Evolutionary conservation across 1,284 basidiomycete species (phyloP).

Genomic region (Bothia castanella): DNA sequence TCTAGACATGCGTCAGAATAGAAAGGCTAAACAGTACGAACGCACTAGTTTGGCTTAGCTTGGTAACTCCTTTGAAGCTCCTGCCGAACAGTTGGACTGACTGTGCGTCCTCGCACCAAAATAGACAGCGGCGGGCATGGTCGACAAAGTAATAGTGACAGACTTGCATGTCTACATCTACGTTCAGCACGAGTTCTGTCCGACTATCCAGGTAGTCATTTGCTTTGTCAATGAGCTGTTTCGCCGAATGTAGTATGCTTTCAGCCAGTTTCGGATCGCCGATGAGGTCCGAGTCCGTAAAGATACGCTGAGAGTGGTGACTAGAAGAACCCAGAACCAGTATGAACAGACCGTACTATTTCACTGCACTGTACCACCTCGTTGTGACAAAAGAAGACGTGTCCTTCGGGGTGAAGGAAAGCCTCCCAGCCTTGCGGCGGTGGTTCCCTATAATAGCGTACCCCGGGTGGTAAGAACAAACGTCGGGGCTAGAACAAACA

Average conservation of each 20-base stretch:
- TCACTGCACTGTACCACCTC: not conserved
- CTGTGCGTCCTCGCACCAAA: not conserved
- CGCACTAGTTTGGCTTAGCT: not conserved
- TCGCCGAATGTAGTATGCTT: not conserved
- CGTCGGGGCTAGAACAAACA: too few relatives aligned
- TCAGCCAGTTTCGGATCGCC: not conserved
- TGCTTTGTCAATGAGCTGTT: not conserved
- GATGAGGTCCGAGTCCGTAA: constrained; percentile 17
- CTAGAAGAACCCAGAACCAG: not conserved
- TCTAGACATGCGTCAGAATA: constrained; percentile 12
- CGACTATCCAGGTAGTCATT: constrained; percentile 6
- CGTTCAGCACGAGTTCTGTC: constrained; percentile 19
- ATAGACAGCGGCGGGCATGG: not conserved
- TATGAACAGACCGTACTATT: not conserved
- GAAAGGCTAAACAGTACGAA: not conserved
- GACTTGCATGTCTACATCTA: not conserved
- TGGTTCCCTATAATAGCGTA: constrained; percentile 11
- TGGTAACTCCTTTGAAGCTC: not conserved
- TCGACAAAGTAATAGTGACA: constrained; percentile 10
- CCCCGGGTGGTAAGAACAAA: not conserved
- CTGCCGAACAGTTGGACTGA: not conserved
- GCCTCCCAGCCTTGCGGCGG: constrained; percentile 2
- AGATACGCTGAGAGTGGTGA: constrained; percentile 14
- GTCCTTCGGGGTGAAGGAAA: constrained; percentile 23
- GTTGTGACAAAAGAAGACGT: constrained; percentile 11